Evolutionary conservation across 495 filamentous ascomycete genomes (phyloP), one percentile per base, ranked within the genome.

Genomic region (Penicillium daleae): DNA sequence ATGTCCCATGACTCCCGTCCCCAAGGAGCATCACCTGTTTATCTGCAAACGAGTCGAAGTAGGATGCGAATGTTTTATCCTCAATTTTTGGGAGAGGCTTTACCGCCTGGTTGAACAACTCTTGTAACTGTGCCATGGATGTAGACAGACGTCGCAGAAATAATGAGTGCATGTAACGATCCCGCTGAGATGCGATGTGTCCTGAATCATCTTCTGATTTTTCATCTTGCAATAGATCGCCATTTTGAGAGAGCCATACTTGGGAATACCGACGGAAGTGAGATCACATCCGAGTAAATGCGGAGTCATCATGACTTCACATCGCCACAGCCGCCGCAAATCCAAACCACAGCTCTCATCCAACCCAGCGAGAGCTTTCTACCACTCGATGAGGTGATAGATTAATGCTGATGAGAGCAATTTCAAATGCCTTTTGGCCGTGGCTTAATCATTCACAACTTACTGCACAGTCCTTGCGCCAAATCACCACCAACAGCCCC

Each of bases 1-100:
- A 86, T 2, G 85, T 86, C 31, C 85, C 85, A 65, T 86, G 85
- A 32, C 80, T 83, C 33, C 75, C 82, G 61, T 86, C 85, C 24
- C 85, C 85, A 9, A 87, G 76, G 2, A 86, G 82, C 19, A 86
- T 72, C 26, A 86, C 67, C 37, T 77, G 74, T 61, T 69, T 74
- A n/a, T 70, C 65, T 8, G 69, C 71, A 64, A 78, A 84, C 21
- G 53, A 61, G 68, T 83, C 81, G 48, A 85, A 84, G 60, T 71
- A 61, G 7, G 73, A 62, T 6, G 68, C 77, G 57, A 83, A 83
- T 12, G 17, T 37, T 17, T 74, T 62, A 62, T 76, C 66, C 10
- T 64, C 22, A 46, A 83, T 81, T 6, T 66, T 54, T 7, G 80
- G 80, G 4, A 83, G 71, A 8, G 76, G 77, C 29, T 73, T 65